Evolutionary conservation across 805 yeast species (phyloP).

Genomic region (Metschnikowia aberdeeniae): DNA sequence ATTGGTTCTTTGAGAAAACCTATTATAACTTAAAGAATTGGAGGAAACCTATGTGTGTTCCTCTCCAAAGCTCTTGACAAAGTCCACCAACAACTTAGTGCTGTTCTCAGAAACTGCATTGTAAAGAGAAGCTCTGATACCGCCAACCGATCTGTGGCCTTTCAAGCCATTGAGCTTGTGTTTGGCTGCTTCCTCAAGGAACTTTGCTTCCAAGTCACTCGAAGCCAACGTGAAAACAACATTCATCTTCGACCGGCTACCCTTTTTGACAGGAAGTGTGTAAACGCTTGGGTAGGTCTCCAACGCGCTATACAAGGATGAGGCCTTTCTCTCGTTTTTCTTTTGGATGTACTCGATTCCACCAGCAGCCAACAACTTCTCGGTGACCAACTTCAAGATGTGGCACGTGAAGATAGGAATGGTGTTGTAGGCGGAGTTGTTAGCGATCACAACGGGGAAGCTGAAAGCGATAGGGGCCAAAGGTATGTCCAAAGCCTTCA

Average conservation of each 20-base stretch:
- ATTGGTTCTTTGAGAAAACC: no score
- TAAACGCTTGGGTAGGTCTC: slow-evolving; percentile 64
- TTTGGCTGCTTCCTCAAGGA: slow-evolving; percentile 63
- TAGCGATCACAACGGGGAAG: slow-evolving; percentile 78
- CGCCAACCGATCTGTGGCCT: slow-evolving; percentile 97
- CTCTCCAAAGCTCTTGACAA: slow-evolving; percentile 57
- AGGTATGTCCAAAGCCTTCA: slow-evolving; percentile 61
- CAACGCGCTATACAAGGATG: slow-evolving; percentile 57
- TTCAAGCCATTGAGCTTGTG: slow-evolving; percentile 70
- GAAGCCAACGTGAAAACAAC: slow-evolving; percentile 78
- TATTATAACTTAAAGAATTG: no score
- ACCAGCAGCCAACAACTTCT: slow-evolving; percentile 58
- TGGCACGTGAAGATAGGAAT: slow-evolving; percentile 91
- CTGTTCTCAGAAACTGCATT: slow-evolving; percentile 74
- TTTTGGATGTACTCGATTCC: slow-evolving; percentile 64
- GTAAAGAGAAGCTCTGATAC: slow-evolving; percentile 89
- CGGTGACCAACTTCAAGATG: slow-evolving; percentile 74
- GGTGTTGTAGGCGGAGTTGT: slow-evolving; percentile 93
- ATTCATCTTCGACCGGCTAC: slow-evolving; percentile 82
- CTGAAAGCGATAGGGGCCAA: slow-evolving; percentile 86
- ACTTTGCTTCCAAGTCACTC: slow-evolving; percentile 62
- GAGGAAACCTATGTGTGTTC: slow-evolving; percentile 7
- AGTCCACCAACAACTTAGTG: slow-evolving; percentile 53
- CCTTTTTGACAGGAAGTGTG: slow-evolving; percentile 58
- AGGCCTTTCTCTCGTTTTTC: slow-evolving; percentile 59